phyloP scores from a whole-genome alignment of 2,329 filamentous ascomycete species.

The Apiospora malaysiana region DNA sequence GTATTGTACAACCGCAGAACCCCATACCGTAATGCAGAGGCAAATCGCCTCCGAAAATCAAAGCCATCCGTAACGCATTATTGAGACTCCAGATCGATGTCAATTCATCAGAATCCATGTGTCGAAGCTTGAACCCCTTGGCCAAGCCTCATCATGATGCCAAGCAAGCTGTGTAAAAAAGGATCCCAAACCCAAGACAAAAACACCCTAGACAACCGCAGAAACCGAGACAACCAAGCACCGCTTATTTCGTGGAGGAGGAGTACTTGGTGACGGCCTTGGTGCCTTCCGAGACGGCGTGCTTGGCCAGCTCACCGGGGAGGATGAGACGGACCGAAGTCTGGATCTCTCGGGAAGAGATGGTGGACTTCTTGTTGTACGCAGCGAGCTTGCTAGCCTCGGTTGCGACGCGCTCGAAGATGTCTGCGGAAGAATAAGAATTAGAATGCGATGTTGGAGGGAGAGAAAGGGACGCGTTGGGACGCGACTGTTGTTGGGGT shows the following conservation, averaged over 20 bases:
- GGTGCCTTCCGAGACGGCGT: slow-evolving; percentile 98
- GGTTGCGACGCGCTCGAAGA: slow-evolving; percentile 98
- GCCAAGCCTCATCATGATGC: slow-evolving; percentile 64
- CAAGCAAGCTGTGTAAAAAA: slow-evolving; percentile 44
- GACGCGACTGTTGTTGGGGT: background rate
- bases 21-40: slow-evolving; percentile 73
- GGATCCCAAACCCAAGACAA: slow-evolving; percentile 58
- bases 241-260: slow-evolving; percentile 93
- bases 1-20: slow-evolving; percentile 77
- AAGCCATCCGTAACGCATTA: slow-evolving; percentile 79
- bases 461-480: background rate
- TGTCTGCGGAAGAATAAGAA: slow-evolving; percentile 64
- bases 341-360: slow-evolving; percentile 99
- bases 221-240: slow-evolving; percentile 45
- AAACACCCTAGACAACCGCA: slow-evolving; percentile 60
- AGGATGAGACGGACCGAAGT: slow-evolving; percentile 98
- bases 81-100: slow-evolving; percentile 58
- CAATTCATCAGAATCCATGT: slow-evolving; percentile 22
- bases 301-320: slow-evolving; percentile 98
- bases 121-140: slow-evolving; percentile 32
- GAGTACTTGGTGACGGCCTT: slow-evolving; percentile 99
- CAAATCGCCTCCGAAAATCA: slow-evolving; percentile 69
- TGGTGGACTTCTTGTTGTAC: slow-evolving; percentile 99
- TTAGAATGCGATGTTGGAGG: slow-evolving; percentile 28
- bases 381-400: slow-evolving; percentile 99